Percentiles rank a stretch among this genome's conserved stretches.
These are phyloP conservation scores for Ceriops zippeliana DNA, from an alignment of 345 rosid species.

Conservation along the genomic window DNA sequence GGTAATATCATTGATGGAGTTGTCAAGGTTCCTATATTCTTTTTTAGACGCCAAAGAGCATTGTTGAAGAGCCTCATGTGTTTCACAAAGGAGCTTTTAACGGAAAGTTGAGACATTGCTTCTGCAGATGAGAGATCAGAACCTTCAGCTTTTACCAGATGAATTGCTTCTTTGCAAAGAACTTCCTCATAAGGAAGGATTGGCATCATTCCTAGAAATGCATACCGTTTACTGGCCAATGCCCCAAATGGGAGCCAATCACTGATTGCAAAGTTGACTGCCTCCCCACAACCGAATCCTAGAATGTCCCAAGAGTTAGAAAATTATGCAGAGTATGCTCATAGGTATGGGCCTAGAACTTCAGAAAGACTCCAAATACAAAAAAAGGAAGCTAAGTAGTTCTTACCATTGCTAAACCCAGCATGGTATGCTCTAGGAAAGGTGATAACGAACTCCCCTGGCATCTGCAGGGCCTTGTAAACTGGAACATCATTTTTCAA, in stretches of 20 bases:
- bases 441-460: conserved; percentile 79
- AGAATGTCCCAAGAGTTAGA: conserved; percentile 1
- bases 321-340: background rate
- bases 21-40: background rate
- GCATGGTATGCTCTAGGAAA: conserved; percentile 99
- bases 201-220: too few relatives aligned
- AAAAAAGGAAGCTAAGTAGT: background rate
- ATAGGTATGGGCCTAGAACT: background rate
- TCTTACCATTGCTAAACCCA: conserved; percentile 95
- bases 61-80: conserved; percentile 10
- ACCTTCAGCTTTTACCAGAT: conserved; percentile 14
- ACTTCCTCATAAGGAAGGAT: too few relatives aligned
- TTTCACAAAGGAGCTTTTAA: background rate
- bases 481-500: conserved; percentile 12
- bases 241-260: conserved; percentile 51
- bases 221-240: too few relatives aligned
- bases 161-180: conserved; percentile 8
- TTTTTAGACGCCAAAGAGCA: background rate
- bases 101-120: background rate
- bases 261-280: conserved; percentile 96
- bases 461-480: conserved; percentile 17
- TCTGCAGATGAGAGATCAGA: background rate
- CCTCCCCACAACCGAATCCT: conserved; percentile 98
- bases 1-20: background rate
- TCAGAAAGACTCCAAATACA: background rate